Base-by-base conservation (phyloP, 768 basidiomycete genomes). In the Lentinus brumalis region DNA sequence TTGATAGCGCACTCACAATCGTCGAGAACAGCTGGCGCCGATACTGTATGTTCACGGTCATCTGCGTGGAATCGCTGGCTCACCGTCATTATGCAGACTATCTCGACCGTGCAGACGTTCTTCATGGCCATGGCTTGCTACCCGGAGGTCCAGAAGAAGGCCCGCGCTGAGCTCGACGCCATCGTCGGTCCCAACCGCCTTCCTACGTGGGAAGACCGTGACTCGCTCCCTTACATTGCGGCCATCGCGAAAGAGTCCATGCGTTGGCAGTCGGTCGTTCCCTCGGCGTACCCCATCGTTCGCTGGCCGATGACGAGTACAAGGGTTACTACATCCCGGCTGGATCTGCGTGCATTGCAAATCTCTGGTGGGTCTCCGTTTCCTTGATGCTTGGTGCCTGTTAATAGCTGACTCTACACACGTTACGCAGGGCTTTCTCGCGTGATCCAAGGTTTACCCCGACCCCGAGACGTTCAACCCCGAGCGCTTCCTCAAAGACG, bases 191-290 rank as follows among this genome's bases (percentile, higher is more conserved):
- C 53, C 0, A 55, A 60, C 47, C 67, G 70, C 16, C 57, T 71
- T 2, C 73, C 73, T 1, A 59, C 26, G 0, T 59, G 67, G 18
- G 66, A 59, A 18, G 71, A 72, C 26, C 60, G 64, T 14, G 62
- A 61, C 11, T 35, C 41, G n/a, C 63, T 73, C 3, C 72, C 72
- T 5, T 74, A 74, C 56, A 59, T 71, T 32, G 54, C 59, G 21
- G 68, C 68, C 1, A 42, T 73, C 10, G 50, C 66, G 31, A 64
- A 68, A 57, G 73, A 74, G 62, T 45, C 56, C 12, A 42, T 71
- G 21, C 60, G 72, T 8, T 74, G 71, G 71, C 66, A 65, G 15
- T 67, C 70, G 5, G 64, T 64, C 11, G 68, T 59, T 9, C 62
- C 0, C 46, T 57, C 10, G 56, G 55, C 66, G 15, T 59, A 15